These are phyloP conservation scores for Silene uniflora DNA, from an alignment of 148 eudicot genomes.

Conservation along the genomic window DNA sequence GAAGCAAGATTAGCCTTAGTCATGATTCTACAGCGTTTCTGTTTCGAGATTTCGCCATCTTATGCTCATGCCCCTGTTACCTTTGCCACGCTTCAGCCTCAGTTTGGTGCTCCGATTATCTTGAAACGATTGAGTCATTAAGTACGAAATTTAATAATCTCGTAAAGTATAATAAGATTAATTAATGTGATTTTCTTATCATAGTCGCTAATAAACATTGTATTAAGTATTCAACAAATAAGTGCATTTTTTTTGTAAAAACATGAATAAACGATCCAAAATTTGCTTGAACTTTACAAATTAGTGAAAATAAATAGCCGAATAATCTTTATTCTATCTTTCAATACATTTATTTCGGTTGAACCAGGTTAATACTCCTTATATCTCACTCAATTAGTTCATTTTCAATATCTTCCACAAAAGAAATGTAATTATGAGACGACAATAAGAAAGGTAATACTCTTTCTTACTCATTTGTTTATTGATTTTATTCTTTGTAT, in stretches of 20 bases:
- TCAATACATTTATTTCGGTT: no score
- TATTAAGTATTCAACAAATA: background rate
- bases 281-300: no score
- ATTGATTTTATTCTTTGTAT: no score
- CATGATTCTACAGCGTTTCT: background rate
- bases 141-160: background rate
- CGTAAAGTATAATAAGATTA: background rate
- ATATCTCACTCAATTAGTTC: no score
- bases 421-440: no score
- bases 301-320: no score
- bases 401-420: no score
- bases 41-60: constrained; percentile 18
- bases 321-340: no score
- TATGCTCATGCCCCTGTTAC: constrained; percentile 15
- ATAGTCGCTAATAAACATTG: background rate
- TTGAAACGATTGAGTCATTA: background rate
- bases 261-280: no score
- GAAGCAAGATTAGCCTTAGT: constrained; percentile 29
- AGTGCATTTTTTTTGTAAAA: background rate
- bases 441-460: no score
- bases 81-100: background rate
- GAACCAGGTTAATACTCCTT: no score
- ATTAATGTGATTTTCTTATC: background rate
- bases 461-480: no score
- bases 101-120: constrained; percentile 11